Conservation (phyloP, 805 yeast genomes). For the Saccharomycopsis fermentans region DNA sequence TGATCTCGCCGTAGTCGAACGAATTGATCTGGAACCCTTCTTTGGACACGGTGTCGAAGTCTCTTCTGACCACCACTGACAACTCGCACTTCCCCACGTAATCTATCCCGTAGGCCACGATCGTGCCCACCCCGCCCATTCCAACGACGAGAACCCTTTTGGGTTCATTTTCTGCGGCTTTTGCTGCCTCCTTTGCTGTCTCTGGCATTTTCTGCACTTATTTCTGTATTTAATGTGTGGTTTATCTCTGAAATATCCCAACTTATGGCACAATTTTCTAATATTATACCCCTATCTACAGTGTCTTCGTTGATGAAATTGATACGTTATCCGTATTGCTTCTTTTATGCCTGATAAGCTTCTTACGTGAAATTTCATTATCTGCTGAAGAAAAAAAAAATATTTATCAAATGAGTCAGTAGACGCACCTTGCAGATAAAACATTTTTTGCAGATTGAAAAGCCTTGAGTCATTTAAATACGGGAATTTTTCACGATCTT, state of each 20-base stretch:
- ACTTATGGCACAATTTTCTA: too few species aligned
- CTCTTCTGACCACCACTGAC: conserved; percentile 57
- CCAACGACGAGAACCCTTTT: conserved; percentile 53
- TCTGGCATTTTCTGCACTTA: not conserved
- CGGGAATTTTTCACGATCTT: not conserved
- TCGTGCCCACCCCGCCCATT: conserved; percentile 80
- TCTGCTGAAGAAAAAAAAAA: too few species aligned
- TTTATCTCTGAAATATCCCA: too few species aligned
- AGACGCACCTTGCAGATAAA: not conserved
- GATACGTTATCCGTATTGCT: too few species aligned
- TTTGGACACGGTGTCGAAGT: conserved; percentile 40
- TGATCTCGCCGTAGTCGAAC: conserved; percentile 47
- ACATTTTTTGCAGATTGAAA: not conserved
- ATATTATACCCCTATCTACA: too few species aligned
- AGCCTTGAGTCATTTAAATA: not conserved
- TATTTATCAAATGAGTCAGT: too few species aligned
- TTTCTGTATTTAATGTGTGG: too few species aligned
- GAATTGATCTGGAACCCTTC: conserved; percentile 54
- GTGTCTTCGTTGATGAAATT: too few species aligned
- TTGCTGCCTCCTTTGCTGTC: not conserved
- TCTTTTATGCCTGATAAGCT: too few species aligned
- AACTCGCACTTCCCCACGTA: conserved; percentile 39
- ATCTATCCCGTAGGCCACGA: conserved; percentile 56
- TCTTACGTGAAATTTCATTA: too few species aligned
- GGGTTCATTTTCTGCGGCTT: not conserved